A percentile compares a stretch with the other conserved stretches of the same genome.
Conservation (phyloP, 1,284 basidiomycete genomes). For the Hypsizygus ulmarius region DNA sequence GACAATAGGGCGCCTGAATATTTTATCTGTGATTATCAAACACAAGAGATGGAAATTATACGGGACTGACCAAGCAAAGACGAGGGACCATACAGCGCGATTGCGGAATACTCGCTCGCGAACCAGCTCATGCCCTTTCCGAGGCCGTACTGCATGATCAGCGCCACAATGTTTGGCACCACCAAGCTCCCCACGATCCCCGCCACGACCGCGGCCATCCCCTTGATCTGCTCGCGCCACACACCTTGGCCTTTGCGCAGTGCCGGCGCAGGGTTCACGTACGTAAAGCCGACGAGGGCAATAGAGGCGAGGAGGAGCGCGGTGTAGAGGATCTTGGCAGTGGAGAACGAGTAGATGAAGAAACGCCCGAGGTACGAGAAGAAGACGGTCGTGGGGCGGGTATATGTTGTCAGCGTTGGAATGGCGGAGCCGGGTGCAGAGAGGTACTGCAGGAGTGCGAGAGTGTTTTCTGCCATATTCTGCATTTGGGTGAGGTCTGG, state of each 20-base stretch:
- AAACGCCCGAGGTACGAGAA: constrained; percentile 71
- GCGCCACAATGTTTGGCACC: constrained; percentile 71
- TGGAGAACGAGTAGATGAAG: constrained; percentile 72
- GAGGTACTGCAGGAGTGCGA: constrained; percentile 83
- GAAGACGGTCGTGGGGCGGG: constrained; percentile 70
- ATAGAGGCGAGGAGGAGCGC: constrained; percentile 47
- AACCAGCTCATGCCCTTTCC: constrained; percentile 80
- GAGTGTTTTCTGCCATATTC: constrained; percentile 91
- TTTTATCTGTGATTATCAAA: constrained; percentile 4
- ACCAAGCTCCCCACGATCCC: constrained; percentile 60
- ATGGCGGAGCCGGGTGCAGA: constrained; percentile 67
- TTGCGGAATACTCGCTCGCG: constrained; percentile 65
- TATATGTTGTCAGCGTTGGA: constrained; percentile 54
- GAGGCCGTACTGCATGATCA: constrained; percentile 65
- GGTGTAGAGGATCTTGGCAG: constrained; percentile 72
- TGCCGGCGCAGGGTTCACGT: constrained; percentile 32
- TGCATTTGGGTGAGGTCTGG: neutral
- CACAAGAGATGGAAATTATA: neutral
- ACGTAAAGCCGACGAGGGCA: constrained; percentile 35
- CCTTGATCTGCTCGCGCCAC: constrained; percentile 39
- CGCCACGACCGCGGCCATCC: constrained; percentile 41
- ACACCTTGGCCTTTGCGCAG: constrained; percentile 35
- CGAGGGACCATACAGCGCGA: constrained; percentile 79
- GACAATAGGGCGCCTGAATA: constrained; percentile 51
- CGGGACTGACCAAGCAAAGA: constrained; percentile 58